phyloP scores from a whole-genome alignment of 2,329 filamentous ascomycete species.

The Fusarium euwallaceae region DNA sequence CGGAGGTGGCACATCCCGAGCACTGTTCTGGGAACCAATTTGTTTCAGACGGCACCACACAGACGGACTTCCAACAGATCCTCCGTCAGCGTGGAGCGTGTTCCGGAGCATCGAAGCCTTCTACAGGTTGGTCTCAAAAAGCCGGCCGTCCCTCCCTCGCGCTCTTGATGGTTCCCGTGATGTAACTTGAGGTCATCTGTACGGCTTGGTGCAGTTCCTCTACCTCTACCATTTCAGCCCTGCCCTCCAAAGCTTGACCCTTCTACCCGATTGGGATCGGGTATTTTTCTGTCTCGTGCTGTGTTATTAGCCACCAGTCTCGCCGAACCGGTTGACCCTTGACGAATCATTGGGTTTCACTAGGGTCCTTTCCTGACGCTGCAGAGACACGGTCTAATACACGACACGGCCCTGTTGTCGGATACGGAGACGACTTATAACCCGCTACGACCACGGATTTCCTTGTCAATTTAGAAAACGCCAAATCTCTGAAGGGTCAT shows the following conservation, averaged over 20 bases:
- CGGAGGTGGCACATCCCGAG: constrained; percentile 52
- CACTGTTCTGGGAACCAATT: constrained; percentile 38
- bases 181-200: constrained; percentile 4
- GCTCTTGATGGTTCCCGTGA: constrained; percentile 4
- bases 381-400: constrained; percentile 38
- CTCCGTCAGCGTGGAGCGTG: constrained; percentile 12
- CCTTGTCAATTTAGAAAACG: constrained; percentile 14
- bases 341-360: constrained; percentile 18
- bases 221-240: not conserved
- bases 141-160: constrained; percentile 27
- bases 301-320: constrained; percentile 22
- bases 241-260: not conserved
- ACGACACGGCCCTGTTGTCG: constrained; percentile 13
- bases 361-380: constrained; percentile 19
- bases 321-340: constrained; percentile 23
- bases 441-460: constrained; percentile 19
- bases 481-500: not conserved
- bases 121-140: constrained; percentile 20
- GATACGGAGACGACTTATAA: constrained; percentile 28
- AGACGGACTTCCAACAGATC: constrained; percentile 29
- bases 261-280: constrained; percentile 23
- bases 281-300: constrained; percentile 15
- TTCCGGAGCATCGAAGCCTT: not conserved
- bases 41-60: constrained; percentile 46
- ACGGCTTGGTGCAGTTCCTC: not conserved